Base-by-base conservation (phyloP, 306 rosid genomes). In the Arachis stenosperma region DNA sequence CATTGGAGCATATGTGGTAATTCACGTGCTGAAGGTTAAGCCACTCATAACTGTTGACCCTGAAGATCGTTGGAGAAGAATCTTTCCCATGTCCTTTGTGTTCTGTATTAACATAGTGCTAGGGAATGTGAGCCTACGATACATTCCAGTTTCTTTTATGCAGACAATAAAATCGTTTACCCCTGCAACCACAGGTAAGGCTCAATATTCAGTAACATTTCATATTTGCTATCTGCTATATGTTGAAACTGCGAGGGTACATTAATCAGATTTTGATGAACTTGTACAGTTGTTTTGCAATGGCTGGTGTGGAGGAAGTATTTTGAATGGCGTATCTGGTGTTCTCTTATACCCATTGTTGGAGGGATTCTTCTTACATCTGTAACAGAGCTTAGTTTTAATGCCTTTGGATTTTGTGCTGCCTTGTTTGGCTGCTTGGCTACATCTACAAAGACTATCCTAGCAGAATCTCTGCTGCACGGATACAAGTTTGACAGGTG, bases 361-460 rank as follows among this genome's bases (percentile, higher is more conserved):
- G 98, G 98, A 78, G 98, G 98, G 79, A 94, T 94, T 85, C 97
- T 94, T 78, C 97, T 94, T 39, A 88, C 98, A 39, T 94, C 98
- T 66, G 81, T 91, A 15, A 91, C 98, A 70, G 98, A 94, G 83
- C 91, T 94, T 78, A 94, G 94, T 79, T 94, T 94, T 86, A 94
- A 94, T 70, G 88, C 78, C 86, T 80, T 94, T 47, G 97, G 98
- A 46, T 94, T 94, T 79, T 94, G 97, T 83, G 98, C 98, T 76
- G 97, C 98, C 75, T 86, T 94, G 77, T 79, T 94, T 84, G 98
- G 98, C 44, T 94, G 98, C 73, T 85, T 94, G 73, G 98, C 98
- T 78, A 94, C 98, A 69, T 94, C 98, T 71, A 94, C 98, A 13
- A 94, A 94, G 80, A 94, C 97, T 46, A 94, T 94, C 79, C 97